Conservation (phyloP, 805 yeast genomes). For the Nakazawaea holstii region DNA sequence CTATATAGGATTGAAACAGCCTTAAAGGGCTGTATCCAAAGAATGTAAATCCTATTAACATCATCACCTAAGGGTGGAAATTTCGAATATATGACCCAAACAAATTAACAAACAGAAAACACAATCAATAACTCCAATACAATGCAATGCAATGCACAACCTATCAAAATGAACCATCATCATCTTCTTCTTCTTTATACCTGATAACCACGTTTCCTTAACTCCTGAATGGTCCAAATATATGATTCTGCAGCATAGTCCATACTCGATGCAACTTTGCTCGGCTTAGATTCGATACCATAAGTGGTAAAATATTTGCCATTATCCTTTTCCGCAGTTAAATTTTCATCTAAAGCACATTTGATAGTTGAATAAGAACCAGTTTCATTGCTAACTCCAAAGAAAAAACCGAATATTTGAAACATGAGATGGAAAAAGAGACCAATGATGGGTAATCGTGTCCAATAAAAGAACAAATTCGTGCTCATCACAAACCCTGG, state of each 20-base stretch:
- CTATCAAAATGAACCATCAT: neutral
- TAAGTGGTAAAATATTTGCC: conserved; percentile 65
- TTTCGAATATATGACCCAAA: too few species aligned
- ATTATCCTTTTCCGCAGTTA: conserved; percentile 48
- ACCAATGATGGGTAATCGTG: conserved; percentile 75
- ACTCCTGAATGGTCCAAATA: conserved; percentile 70
- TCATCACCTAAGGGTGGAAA: too few species aligned
- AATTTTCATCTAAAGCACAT: conserved; percentile 51
- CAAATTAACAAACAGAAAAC: neutral
- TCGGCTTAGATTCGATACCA: conserved; percentile 53
- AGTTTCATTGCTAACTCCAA: conserved; percentile 69
- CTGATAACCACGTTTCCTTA: conserved; percentile 45
- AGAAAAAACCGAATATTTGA: conserved; percentile 59
- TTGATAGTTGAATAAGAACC: conserved; percentile 63
- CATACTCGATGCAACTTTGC: conserved; percentile 50
- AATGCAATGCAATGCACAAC: neutral
- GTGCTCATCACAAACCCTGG: conserved; percentile 89
- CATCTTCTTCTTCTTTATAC: conserved; percentile 1
- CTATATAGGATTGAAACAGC: too few species aligned
- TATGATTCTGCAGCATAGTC: conserved; percentile 66
- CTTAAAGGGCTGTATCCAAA: too few species aligned
- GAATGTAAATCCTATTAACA: too few species aligned
- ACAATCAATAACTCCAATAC: neutral
- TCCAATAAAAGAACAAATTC: conserved; percentile 69
- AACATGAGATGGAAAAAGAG: conserved; percentile 65